Evolutionary conservation across 257 asterid species (phyloP), one percentile per base, ranked within the genome.

Genomic region (Voacanga thouarsii): DNA sequence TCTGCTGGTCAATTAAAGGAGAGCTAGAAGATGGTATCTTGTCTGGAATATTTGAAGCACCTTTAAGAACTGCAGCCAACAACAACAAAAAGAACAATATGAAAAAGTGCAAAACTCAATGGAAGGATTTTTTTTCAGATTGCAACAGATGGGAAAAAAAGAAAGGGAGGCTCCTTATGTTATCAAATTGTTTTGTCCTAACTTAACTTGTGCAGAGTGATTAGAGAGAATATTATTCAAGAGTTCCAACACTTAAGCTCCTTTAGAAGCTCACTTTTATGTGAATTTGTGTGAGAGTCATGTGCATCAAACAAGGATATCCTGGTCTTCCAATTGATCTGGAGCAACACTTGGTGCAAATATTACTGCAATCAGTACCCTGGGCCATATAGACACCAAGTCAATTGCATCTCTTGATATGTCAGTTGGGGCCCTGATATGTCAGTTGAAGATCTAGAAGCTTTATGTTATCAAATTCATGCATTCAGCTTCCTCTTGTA

Each of bases 21-120:
- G 93, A 86, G 84, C 88, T 76, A 76, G 97, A 83, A 73, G 96
- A 83, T 21, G 92, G 90, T 53, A 86, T 78, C 86, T 96, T 96
- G 68, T 96, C 99, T 1, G 96, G 97, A 75, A 92, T 82, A 77
- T 92, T 93, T 75, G 99, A 86, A 86, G 76, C 87, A 82, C 98
- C 97, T 88, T 93, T 96, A 83, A 93, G 83, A 79, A 96, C 97
- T 96, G 97, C 89, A 92, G 19, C 19, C 47, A 56, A 69, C 50
- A 67, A 64, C 53, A 68, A 56, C 57, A n/a, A 56, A 7, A 1
- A 72, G 72, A 37, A 37, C 12, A 41, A 30, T 51, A 79, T 18
- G 19, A 28, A 21, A 76, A 19, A 67, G 24, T 1, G 28, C 14
- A 60, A 33, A 2, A 76, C 44, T 50, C 51, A 4, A 33, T 50